Evolutionary conservation across 805 yeast genomes (phyloP), one percentile per base, ranked within the genome.

Genomic region (Candida maesae): DNA sequence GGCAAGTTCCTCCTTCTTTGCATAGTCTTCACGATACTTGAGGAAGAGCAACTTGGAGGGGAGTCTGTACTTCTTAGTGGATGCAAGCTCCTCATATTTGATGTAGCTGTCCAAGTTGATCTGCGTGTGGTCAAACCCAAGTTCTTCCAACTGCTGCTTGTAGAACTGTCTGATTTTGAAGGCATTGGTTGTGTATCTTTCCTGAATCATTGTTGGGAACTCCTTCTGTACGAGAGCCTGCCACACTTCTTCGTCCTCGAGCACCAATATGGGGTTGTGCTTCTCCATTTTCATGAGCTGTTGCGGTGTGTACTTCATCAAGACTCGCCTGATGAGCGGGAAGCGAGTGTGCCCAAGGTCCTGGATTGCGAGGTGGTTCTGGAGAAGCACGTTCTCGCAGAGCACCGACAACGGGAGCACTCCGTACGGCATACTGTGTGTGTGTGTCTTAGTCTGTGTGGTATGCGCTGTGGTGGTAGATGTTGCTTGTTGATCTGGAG

Each of bases 191-290:
- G 61, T 52, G 41, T 40, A 67, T 6, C 58, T 42, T 19, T 61
- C 63, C 23, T 53, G 60, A 5, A 59, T 53, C 48, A 61, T 56
- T n/a, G 56, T 56, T 2, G 70, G 67, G 44, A 61, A 67, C 17
- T 68, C 65, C 28, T 45, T 53, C 35, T 50, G 52, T 7, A 68
- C 34, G 17, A 63, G 41, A 3, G 47, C 40, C 4, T 41, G 41
- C 73, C 73, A 68, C 2, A 64, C 41, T 10, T 59, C 60, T 35
- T 65, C 69, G 47, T 67, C 71, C 28, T 68, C 71, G 33, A 68
- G 55, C 1, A 66, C 48, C 19, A 63, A 51, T 16, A 49, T 42
- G 1, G 63, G 61, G 41, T 65, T 66, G 3, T 37, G 42, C 17
- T 39, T 36, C 41, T 68, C 73, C 9, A 66, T 37, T 17, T 52